Conservation (phyloP, 345 rosid species). For the Linum tenue region DNA sequence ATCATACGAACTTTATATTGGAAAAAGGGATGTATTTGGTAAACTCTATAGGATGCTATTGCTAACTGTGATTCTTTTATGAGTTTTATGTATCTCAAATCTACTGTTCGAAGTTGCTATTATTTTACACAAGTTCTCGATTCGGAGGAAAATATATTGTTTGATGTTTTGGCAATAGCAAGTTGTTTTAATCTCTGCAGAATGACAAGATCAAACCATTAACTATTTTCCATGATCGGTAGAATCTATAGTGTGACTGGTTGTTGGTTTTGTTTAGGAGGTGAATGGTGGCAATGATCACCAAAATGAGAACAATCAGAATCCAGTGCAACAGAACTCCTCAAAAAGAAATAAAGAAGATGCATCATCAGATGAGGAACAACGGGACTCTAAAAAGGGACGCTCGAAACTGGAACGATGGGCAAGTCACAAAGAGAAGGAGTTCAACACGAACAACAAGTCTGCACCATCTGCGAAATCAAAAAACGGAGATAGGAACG, state of each 20-base stretch:
- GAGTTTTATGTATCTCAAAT: too few species aligned
- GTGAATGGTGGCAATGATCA: constrained; percentile 35
- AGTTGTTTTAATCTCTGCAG: too few species aligned
- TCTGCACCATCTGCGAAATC: constrained; percentile 51
- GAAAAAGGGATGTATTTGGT: too few species aligned
- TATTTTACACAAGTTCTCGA: too few species aligned
- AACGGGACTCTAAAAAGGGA: constrained; percentile 63
- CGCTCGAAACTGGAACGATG: constrained; percentile 88
- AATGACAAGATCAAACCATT: too few species aligned
- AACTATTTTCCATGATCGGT: too few species aligned
- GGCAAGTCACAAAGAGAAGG: constrained; percentile 90
- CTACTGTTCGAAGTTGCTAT: too few species aligned
- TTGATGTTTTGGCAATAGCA: too few species aligned
- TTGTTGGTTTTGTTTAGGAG: constrained; percentile 42
- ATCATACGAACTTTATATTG: too few species aligned
- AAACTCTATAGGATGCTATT: too few species aligned
- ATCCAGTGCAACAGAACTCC: constrained; percentile 29
- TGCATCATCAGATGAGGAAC: constrained; percentile 72
- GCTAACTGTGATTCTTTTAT: too few species aligned
- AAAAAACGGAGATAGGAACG: constrained; percentile 44
- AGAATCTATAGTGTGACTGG: neutral
- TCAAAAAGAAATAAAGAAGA: constrained; percentile 50
- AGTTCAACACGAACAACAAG: constrained; percentile 43
- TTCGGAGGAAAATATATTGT: too few species aligned
- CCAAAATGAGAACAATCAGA: constrained; percentile 33